Evolutionary conservation across 768 basidiomycete species (phyloP).

Genomic region (Xerocomus brunneocitrinus): DNA sequence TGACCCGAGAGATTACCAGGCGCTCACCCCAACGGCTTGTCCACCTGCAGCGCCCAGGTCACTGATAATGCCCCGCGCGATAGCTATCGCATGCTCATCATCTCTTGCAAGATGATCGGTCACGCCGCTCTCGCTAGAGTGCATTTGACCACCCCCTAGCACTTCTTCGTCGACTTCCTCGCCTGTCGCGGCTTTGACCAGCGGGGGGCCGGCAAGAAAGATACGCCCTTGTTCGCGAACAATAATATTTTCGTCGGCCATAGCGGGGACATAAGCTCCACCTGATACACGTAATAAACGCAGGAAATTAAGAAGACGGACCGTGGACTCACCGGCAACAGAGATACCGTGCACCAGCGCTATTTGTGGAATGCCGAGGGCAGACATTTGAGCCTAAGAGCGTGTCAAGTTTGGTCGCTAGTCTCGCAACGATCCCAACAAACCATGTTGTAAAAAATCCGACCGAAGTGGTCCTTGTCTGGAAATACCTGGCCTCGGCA

Average conservation of each 20-base stretch:
- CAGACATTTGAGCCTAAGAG: constrained; percentile 84
- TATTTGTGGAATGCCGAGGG: constrained; percentile 85
- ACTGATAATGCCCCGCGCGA: constrained; percentile 72
- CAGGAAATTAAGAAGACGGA: constrained; percentile 1
- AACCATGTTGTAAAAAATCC: constrained; percentile 98
- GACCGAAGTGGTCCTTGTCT: constrained; percentile 91
- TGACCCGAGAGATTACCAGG: background rate
- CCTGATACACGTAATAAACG: constrained; percentile 37
- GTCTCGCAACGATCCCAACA: constrained; percentile 1
- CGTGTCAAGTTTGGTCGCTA: constrained; percentile 7
- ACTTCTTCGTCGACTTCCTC: constrained; percentile 92
- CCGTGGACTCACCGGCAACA: constrained; percentile 58
- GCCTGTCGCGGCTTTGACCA: constrained; percentile 93
- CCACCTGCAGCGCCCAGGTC: constrained; percentile 68
- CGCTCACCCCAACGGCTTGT: constrained; percentile 44
- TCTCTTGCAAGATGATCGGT: constrained; percentile 84
- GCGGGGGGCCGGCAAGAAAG: constrained; percentile 90
- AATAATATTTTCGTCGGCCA: constrained; percentile 93
- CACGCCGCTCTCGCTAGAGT: constrained; percentile 86
- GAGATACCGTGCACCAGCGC: constrained; percentile 92
- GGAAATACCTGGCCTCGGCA: constrained; percentile 62
- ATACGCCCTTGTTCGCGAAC: constrained; percentile 89
- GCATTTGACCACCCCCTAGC: constrained; percentile 87
- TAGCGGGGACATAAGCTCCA: constrained; percentile 92
- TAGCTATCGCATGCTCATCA: constrained; percentile 80